Conservation (phyloP, 352 stramenopile genomes). For the Globisporangium nodosum region DNA sequence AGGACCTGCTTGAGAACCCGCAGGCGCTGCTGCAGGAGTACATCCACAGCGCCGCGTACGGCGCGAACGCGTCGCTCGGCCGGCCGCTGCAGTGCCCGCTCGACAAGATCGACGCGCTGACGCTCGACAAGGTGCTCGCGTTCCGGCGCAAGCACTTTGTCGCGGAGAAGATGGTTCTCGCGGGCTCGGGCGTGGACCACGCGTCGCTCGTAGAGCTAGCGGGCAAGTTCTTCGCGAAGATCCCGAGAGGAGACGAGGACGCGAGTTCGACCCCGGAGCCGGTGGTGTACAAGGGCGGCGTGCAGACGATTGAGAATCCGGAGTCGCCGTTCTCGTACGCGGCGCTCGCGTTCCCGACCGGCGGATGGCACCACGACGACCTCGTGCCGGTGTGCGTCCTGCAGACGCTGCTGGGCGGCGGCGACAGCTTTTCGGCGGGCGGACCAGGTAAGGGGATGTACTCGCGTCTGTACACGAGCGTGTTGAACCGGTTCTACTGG, state of each 20-base stretch:
- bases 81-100: slow-evolving; percentile 75
- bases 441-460: slow-evolving; percentile 99
- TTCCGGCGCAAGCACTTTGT: slow-evolving; percentile 81
- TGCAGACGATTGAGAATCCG: slow-evolving; percentile 57
- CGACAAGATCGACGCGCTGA: slow-evolving; percentile 75
- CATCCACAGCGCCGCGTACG: slow-evolving; percentile 88
- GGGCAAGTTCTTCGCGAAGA: slow-evolving; percentile 83
- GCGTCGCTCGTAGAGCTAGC: slow-evolving; percentile 88
- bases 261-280: slow-evolving; percentile 28
- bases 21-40: slow-evolving; percentile 78
- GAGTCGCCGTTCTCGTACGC: slow-evolving; percentile 89
- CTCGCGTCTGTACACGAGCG: slow-evolving; percentile 96
- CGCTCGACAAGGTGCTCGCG: slow-evolving; percentile 58
- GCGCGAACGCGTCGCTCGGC: slow-evolving; percentile 58
- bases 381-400: slow-evolving; percentile 96
- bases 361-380: slow-evolving; percentile 95
- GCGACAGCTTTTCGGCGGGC: slow-evolving; percentile 97
- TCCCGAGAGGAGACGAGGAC: slow-evolving; percentile 30
- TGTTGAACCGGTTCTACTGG: slow-evolving; percentile 98
- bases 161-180: slow-evolving; percentile 88
- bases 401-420: slow-evolving; percentile 96
- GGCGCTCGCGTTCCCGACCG: slow-evolving; percentile 94
- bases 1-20: slow-evolving; percentile 89
- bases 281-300: slow-evolving; percentile 61
- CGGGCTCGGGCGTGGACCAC: slow-evolving; percentile 94